Evolutionary conservation across 345 rosid genomes (phyloP).

Genomic region (Cardamine resedifolia): DNA sequence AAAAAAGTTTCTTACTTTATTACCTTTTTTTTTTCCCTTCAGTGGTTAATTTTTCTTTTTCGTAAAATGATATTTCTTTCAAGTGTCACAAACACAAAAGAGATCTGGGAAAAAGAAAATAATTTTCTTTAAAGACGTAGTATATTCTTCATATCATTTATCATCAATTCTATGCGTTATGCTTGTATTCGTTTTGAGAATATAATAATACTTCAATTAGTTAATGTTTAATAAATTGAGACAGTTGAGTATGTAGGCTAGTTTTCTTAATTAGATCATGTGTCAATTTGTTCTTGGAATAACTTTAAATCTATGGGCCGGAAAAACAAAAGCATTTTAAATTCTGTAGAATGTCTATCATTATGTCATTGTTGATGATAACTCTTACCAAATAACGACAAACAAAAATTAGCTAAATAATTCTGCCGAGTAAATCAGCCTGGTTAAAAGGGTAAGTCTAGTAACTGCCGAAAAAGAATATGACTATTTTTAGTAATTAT

Average conservation of each 20-base stretch:
- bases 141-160: slow-evolving; percentile 22
- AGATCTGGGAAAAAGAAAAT: neutral
- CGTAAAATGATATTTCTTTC: slow-evolving; percentile 14
- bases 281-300: neutral
- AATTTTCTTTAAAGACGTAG: neutral
- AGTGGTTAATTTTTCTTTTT: neutral
- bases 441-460: neutral
- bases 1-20: neutral
- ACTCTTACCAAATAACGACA: slow-evolving; percentile 17
- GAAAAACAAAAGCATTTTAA: neutral
- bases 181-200: slow-evolving; percentile 16
- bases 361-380: slow-evolving; percentile 11
- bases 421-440: slow-evolving; percentile 1
- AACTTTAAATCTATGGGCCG: neutral
- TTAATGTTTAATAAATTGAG: neutral
- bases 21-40: neutral
- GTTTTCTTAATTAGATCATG: neutral
- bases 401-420: neutral
- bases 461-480: neutral
- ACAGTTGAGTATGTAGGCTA: neutral
- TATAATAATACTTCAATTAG: too few relatives aligned
- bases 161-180: neutral
- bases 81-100: slow-evolving; percentile 34
- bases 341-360: neutral
- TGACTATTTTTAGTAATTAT: neutral